Base-by-base conservation (phyloP, 2,329 filamentous ascomycete species). In the Pleomassaria siparia region DNA sequence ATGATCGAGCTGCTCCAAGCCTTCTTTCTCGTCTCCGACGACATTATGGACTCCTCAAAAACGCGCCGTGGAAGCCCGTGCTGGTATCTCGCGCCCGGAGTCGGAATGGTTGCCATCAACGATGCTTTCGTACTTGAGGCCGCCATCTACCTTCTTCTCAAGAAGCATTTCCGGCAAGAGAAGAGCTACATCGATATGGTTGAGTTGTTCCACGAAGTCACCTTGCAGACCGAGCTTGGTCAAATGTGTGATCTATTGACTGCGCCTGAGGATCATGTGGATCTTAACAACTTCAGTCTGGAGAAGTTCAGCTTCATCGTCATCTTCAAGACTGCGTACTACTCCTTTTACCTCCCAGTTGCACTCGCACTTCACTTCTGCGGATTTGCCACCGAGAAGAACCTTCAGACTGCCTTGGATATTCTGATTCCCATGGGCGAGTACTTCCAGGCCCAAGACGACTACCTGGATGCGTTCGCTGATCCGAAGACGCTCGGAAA, bases 301-400 rank as follows among this genome's bases (percentile, higher is more conserved):
- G 82, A 91, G 53, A 99, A 96, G 81, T 96, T 96, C 80, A 85
- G 80, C 64, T 99, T 97, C 81, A 99, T 99, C 67, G 94, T 99
- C 76, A 89, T 95, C 75, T 97, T 95, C 85, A 99, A 99, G 85
- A 99, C 94, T 20, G 91, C 94, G 43, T 99, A 95, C 80, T 99
- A 99, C 81, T 95, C 88, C 67, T 99, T 99, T 82, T 97, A 97
- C 78, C 87, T 99, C 12, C 94, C 94, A 49, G 91, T 99, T 46
- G 92, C 91, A 9, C 83, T 99, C 36, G 89, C 94, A 4, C 80
- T 99, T 62, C 80, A 92, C 78, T 87, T 91, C 75, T 83, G 91
- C 59, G 86, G 90, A 67, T 80, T 91, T 51, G 94, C 92, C 18
- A 94, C 90, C 8, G 83, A 86, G 22, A 83, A 88, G 75, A 97